phyloP scores from a whole-genome alignment of 257 asterid genomes.

The Ilex aquifolium region DNA sequence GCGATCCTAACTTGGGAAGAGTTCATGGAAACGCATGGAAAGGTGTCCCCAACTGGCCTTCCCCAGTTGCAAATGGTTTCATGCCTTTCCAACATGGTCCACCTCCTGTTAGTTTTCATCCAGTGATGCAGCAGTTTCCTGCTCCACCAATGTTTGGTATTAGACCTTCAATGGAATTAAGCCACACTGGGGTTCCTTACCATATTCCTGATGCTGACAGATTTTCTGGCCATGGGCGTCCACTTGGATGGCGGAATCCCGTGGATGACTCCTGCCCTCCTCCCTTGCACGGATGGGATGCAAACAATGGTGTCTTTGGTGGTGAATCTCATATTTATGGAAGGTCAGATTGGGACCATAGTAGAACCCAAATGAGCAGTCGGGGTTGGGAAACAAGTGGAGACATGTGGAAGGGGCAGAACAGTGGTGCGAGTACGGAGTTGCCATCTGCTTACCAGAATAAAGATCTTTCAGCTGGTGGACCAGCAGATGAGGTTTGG shows the following conservation, averaged over 20 bases:
- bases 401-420: constrained; percentile 69
- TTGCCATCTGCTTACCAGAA: constrained; percentile 44
- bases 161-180: constrained; percentile 81
- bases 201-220: constrained; percentile 76
- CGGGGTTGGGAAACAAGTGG: constrained; percentile 59
- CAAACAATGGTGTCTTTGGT: constrained; percentile 56
- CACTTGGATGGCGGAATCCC: constrained; percentile 80
- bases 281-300: constrained; percentile 72
- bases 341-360: constrained; percentile 80
- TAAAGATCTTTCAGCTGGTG: constrained; percentile 42
- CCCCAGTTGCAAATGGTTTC: constrained; percentile 89
- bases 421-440: constrained; percentile 51
- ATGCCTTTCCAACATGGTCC: constrained; percentile 88
- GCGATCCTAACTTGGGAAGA: constrained; percentile 75
- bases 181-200: constrained; percentile 61
- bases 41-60: constrained; percentile 86
- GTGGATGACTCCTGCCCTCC: constrained; percentile 56
- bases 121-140: constrained; percentile 81
- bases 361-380: constrained; percentile 36
- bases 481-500: constrained; percentile 38
- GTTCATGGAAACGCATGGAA: constrained; percentile 84
- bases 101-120: constrained; percentile 67
- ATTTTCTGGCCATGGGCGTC: constrained; percentile 70
- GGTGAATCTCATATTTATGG: constrained; percentile 77
- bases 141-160: constrained; percentile 71